Conservation (phyloP, 2,329 filamentous ascomycete species). For the Thermochaetoides dissita region DNA sequence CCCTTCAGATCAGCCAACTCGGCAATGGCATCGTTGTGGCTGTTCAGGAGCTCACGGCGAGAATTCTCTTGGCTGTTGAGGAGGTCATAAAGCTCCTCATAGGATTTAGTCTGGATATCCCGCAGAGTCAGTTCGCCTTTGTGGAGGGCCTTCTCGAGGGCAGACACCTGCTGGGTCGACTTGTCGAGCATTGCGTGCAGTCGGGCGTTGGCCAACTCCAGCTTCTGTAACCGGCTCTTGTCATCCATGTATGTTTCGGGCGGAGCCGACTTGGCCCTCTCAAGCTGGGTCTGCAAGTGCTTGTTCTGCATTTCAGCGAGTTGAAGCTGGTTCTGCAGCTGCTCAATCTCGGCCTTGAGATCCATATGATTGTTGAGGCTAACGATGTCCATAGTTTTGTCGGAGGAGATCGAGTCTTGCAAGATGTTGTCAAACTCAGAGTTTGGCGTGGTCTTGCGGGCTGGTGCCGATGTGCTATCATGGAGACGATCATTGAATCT, state of each 20-base stretch:
- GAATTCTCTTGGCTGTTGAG: constrained; percentile 89
- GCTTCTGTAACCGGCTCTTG: constrained; percentile 71
- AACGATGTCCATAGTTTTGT: constrained; percentile 70
- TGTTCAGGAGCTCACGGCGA: constrained; percentile 63
- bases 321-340: constrained; percentile 87
- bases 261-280: constrained; percentile 44
- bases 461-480: constrained; percentile 66
- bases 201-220: constrained; percentile 82
- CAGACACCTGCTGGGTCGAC: constrained; percentile 81
- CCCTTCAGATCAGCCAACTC: constrained; percentile 79
- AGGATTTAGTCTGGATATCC: constrained; percentile 82
- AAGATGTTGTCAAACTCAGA: constrained; percentile 28
- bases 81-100: constrained; percentile 85
- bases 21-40: constrained; percentile 71
- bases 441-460: constrained; percentile 50
- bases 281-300: constrained; percentile 77
- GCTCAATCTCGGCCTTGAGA: constrained; percentile 75
- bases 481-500: constrained; percentile 43
- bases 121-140: constrained; percentile 78
- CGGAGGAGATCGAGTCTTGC: constrained; percentile 68
- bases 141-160: constrained; percentile 72
- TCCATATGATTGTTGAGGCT: constrained; percentile 84
- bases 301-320: constrained; percentile 90
- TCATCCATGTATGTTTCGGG: constrained; percentile 54
- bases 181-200: constrained; percentile 92